Evolutionary conservation across 805 yeast species (phyloP).

Genomic region (Helenozyma baotianmanensis): DNA sequence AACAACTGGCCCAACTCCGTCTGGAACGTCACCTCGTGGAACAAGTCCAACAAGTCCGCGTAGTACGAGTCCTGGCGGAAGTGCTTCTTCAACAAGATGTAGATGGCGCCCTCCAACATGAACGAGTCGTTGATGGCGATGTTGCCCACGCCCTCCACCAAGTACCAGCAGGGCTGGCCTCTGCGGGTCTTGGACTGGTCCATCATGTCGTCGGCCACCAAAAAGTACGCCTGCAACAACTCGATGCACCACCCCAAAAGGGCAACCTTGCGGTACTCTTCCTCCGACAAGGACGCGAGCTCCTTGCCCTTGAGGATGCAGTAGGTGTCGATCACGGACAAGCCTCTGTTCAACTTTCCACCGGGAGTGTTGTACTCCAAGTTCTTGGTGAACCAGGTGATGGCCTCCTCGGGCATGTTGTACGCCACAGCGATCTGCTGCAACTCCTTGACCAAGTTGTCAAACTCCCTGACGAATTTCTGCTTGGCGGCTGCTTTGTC

Average conservation of each 20-base stretch:
- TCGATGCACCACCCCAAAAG: constrained; percentile 95
- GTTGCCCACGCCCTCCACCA: constrained; percentile 70
- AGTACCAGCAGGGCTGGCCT: constrained; percentile 99
- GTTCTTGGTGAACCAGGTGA: constrained; percentile 73
- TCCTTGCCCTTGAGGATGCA: constrained; percentile 65
- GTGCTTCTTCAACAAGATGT: constrained; percentile 81
- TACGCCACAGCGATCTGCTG: constrained; percentile 55
- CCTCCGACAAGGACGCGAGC: constrained; percentile 49
- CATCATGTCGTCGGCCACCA: constrained; percentile 99
- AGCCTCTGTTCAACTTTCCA: constrained; percentile 94
- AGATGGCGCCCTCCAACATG: constrained; percentile 93
- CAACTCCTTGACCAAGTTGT: constrained; percentile 72
- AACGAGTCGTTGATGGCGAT: constrained; percentile 97
- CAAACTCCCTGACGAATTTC: constrained; percentile 66
- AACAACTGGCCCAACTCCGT: constrained; percentile 96
- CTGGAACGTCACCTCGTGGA: constrained; percentile 96
- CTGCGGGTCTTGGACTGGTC: constrained; percentile 94
- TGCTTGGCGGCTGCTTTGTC: constrained; percentile 40
- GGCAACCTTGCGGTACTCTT: constrained; percentile 79
- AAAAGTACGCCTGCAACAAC: constrained; percentile 90
- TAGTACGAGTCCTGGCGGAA: constrained; percentile 80
- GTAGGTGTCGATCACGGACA: constrained; percentile 92
- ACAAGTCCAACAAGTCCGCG: constrained; percentile 84
- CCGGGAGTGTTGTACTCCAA: constrained; percentile 89
- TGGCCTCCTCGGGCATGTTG: constrained; percentile 83